Conservation (phyloP, 2,329 filamentous ascomycete species). For the Cladosporium sp. region DNA sequence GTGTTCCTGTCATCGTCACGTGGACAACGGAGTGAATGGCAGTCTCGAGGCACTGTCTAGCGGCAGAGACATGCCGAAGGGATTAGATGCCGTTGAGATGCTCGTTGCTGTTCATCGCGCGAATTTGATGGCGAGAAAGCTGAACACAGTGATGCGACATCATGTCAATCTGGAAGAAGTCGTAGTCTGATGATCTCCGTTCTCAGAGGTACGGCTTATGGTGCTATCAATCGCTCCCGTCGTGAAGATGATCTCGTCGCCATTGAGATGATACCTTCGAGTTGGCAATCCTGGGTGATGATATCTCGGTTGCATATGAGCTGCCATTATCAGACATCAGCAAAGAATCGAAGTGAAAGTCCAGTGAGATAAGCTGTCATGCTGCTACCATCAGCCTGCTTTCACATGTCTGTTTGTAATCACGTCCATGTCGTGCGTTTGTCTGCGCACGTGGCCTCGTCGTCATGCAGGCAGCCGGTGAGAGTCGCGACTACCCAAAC, state of each 20-base stretch:
- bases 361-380: not conserved
- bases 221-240: not conserved
- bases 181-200: no score
- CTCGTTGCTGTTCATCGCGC: no score
- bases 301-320: not conserved
- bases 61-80: not conserved
- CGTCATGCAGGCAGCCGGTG: constrained; percentile 6
- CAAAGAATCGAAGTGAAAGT: not conserved
- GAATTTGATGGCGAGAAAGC: no score
- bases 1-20: no score
- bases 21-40: no score
- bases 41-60: not conserved
- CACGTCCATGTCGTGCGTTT: not conserved
- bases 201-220: not conserved
- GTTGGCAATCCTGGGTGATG: not conserved
- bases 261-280: not conserved
- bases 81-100: no score
- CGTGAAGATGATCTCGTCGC: not conserved
- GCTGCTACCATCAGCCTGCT: not conserved
- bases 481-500: constrained; percentile 8
- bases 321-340: not conserved
- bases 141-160: no score
- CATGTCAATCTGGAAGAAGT: no score
- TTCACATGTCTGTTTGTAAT: not conserved
- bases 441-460: not conserved